Percentiles rank a stretch among this genome's conserved stretches.
Evolutionary conservation across 2,329 filamentous ascomycete species (phyloP).

Genomic region (Zarea fungicola): DNA sequence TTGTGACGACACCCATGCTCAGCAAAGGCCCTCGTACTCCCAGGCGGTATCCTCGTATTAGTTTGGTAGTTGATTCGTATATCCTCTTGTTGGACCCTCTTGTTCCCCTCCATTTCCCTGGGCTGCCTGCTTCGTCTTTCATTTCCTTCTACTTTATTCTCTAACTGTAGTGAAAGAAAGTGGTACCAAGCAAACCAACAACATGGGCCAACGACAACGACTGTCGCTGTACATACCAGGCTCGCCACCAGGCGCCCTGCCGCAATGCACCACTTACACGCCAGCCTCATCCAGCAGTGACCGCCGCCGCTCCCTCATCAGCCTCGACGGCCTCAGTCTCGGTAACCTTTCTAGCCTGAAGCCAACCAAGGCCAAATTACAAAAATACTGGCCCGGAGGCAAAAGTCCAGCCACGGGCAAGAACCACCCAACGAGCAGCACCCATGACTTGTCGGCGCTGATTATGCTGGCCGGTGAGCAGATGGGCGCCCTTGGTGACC

Average conservation of each 20-base stretch:
- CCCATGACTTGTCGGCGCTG: not conserved
- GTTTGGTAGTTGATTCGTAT: not conserved
- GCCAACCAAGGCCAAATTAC: not conserved
- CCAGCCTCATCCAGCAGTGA: conserved; percentile 10
- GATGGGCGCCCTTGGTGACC: conserved; percentile 4
- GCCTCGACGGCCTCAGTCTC: conserved; percentile 6
- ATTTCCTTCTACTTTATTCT: not conserved
- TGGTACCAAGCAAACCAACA: too few relatives aligned
- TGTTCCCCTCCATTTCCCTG: too few relatives aligned
- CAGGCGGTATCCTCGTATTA: not conserved
- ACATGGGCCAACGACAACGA: conserved; percentile 3
- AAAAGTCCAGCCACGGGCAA: conserved; percentile 2
- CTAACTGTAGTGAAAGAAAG: not conserved
- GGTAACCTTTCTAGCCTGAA: not conserved
- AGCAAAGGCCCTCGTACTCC: not conserved
- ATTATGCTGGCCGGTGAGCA: conserved; percentile 7
- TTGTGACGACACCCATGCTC: not conserved
- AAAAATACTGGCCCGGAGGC: conserved; percentile 4
- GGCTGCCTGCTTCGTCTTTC: not conserved
- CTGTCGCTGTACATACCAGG: conserved; percentile 4
- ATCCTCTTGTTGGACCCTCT: not conserved
- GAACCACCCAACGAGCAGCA: not conserved
- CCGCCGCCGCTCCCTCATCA: conserved; percentile 12
- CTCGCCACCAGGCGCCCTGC: not conserved
- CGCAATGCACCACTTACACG: conserved; percentile 5